Evolutionary conservation across 1,284 basidiomycete genomes (phyloP).

Genomic region (Cryptococcus amylolentus): DNA sequence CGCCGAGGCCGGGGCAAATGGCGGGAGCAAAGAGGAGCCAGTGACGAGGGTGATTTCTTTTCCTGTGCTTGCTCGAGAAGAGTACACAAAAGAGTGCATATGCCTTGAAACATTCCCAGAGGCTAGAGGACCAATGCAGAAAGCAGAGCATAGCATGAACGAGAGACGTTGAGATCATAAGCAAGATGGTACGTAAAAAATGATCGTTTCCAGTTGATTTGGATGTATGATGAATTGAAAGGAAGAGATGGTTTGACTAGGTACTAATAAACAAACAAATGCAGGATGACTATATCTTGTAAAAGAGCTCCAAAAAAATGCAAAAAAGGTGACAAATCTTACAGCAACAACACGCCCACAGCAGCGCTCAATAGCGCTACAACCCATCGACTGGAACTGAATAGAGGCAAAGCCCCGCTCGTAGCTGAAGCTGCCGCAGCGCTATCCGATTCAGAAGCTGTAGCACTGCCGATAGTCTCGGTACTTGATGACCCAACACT

Average conservation of each 20-base stretch:
- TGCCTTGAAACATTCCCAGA: too few species aligned
- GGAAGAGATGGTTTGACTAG: not conserved
- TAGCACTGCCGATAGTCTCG: not conserved
- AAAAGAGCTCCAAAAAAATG: too few species aligned
- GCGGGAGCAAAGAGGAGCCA: too few species aligned
- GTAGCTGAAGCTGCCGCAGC: not conserved
- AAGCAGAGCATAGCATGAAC: not conserved
- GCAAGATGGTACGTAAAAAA: not conserved
- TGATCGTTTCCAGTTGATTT: not conserved
- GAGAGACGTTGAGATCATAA: not conserved
- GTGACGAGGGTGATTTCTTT: too few species aligned
- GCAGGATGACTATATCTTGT: not conserved
- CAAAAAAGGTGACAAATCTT: not conserved
- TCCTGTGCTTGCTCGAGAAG: not conserved
- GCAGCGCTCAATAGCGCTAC: not conserved
- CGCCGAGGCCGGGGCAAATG: too few species aligned
- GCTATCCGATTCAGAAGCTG: not conserved
- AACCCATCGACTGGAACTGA: not conserved
- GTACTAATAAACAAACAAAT: not conserved
- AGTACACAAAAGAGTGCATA: too few species aligned
- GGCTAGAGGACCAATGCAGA: too few species aligned
- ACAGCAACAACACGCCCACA: not conserved
- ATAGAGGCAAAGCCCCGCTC: not conserved
- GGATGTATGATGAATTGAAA: not conserved
- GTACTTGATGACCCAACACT: constrained; percentile 2